Evolutionary conservation across 805 yeast genomes (phyloP), one percentile per base, ranked within the genome.

Genomic region (Ogataea pilisensis): DNA sequence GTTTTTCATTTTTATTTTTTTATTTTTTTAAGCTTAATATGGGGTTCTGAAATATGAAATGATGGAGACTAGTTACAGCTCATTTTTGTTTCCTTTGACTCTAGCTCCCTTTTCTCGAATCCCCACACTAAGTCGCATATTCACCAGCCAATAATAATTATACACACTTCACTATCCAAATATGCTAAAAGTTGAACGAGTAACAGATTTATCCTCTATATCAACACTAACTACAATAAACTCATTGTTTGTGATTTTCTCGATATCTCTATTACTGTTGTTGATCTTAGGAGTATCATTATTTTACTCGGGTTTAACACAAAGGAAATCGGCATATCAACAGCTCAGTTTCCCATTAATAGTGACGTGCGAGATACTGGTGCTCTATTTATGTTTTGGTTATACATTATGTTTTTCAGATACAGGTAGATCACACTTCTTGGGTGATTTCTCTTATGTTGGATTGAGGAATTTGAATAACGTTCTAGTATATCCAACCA

Each of bases 321-420:
- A 95, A 54, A 68, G 95, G 51, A 86, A 86, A 58, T 77, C 85
- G 17, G 90, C 95, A 0, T 66, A 86, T 37, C 79, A 90, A 9
- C 75, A 84, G 71, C 76, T 87, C 26, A 84, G 91, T 85, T 76
- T 82, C 8, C 80, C 78, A 12, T 55, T 86, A 25, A 72, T 83
- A 73, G 72, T 84, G 8, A 76, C 83, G 4, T 68, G 78, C 38
- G 79, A 85, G 9, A 87, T 83, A 2, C 68, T 77, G 42, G 71
- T 86, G 50, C 88, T 86, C 53, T 89, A 96, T 96, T 85, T 85
- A 60, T 85, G 89, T 57, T 87, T 96, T 90, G 96, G 95, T 13
- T 87, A 84, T 59, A 80, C 95, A 0, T 65, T 89, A 37, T 87
- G 95, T 11, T 87, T 87, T 52, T 78, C 89, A 0, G 81, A 90